Base-by-base conservation (phyloP, 148 eudicot species). In the Drosera capensis region DNA sequence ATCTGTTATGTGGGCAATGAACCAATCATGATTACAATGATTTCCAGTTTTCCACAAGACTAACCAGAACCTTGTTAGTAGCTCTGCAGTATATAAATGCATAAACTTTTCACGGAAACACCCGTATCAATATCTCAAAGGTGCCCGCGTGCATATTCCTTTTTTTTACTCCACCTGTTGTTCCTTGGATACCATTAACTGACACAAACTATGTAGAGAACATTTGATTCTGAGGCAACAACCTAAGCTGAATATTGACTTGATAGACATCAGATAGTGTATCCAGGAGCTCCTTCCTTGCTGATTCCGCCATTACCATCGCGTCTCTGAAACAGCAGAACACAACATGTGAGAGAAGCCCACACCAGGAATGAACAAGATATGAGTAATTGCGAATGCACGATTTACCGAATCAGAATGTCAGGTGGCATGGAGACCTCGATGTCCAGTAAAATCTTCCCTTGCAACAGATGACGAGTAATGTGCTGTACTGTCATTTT, bases 401-500 rank as follows among this genome's bases (percentile, higher is more conserved):
- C 11, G 5, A 28, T 28, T 65, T 70, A 90, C 95, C 85, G 70
- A 40, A 84, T 65, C 40, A 58, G 58, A 6, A 63, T 51, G 65
- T 76, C 68, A 6, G 77, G 68, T 14, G 95, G 79, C 99, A 85
- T 85, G 23, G 99, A 85, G 28, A 92, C 99, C 62, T 92, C 88
- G 14, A 92, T 62, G 55, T 85, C 74, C 44, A 92, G 86, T 56
- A 84, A 49, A 50, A 68, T 53, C 68, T 77, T 73, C 49, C 74
- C 90, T 42, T 74, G 82, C 57, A 92, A 46, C 43, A 72, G 47
- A 60, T 81, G 99, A n/a, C 55, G 80, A 0, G 80, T 81, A 38
- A 81, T 65, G 53, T 64, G 78, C 57, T 78, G 65, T 58, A 85
- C 73, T 25, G 30, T 62, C 63, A 78, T 59, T 70, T 65, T 75